phyloP scores from a whole-genome alignment of 768 basidiomycete species.

The Pholiota microspora region DNA sequence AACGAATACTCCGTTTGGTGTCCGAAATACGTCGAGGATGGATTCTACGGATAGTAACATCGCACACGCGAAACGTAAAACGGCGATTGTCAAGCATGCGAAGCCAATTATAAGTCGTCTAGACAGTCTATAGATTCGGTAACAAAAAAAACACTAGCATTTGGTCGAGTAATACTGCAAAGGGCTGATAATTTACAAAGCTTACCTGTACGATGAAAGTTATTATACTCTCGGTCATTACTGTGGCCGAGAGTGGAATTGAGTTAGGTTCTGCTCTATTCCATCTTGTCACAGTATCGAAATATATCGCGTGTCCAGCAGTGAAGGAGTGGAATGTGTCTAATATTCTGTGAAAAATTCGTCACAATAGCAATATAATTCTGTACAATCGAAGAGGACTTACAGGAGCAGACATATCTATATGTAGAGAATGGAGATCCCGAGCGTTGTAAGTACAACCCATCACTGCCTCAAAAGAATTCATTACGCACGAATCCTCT shows the following conservation, averaged over 20 bases:
- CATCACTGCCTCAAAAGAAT: too few species aligned
- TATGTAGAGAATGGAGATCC: too few species aligned
- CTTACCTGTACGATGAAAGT: conserved; percentile 19
- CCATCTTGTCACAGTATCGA: conserved; percentile 15
- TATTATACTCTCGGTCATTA: conserved; percentile 19
- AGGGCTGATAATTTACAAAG: too few species aligned
- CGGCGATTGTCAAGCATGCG: not conserved
- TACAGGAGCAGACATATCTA: conserved; percentile 3
- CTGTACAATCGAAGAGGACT: too few species aligned
- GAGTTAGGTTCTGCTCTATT: conserved; percentile 15
- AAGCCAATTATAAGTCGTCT: not conserved
- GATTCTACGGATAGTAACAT: not conserved
- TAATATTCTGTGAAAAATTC: conserved; percentile 12
- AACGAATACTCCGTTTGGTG: conserved; percentile 4
- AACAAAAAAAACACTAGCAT: not conserved
- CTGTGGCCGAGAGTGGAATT: conserved; percentile 18
- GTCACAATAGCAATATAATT: too few species aligned
- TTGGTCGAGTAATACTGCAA: too few species aligned
- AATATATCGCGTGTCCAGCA: conserved; percentile 17
- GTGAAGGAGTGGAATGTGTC: conserved; percentile 20
- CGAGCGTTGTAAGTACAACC: too few species aligned
- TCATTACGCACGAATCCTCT: conserved; percentile 2
- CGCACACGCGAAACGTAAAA: not conserved
- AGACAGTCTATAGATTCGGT: conserved; percentile 1
- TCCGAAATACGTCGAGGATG: not conserved